Evolutionary conservation across 148 eudicot genomes (phyloP), one percentile per base, ranked within the genome.

Genomic region (Arbutus unedo): DNA sequence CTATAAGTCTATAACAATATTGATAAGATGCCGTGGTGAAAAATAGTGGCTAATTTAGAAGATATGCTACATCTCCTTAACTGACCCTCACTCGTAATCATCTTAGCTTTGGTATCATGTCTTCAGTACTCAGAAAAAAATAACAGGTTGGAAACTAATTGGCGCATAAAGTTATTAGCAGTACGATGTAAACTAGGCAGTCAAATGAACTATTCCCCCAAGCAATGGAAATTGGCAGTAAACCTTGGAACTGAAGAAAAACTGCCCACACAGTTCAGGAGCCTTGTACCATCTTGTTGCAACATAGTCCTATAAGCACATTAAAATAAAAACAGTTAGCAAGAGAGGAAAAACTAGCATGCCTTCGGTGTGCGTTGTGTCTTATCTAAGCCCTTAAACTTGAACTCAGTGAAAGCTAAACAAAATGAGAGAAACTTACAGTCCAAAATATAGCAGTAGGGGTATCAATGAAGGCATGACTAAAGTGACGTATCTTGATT

Each of bases 211-310:
- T 66, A 66, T 31, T 9, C 31, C 4, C 71, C 71, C 41, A 31
- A 31, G 71, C 71, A 31, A 66, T 15, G 11, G 16, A 66, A 66
- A 66, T 13, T 66, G 71, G 71, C 70, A 66, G 38, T 66, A 66
- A 66, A 4, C 23, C 38, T 1, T 3, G 71, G 16, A 66, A 41
- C 71, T 66, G 25, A 66, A 66, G 71, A 66, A 66, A 66, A 66
- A 66, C 71, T 66, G 71, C 13, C 71, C 71, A 25, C 71, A 25
- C 71, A 66, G 23, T 66, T 66, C 71, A 31, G 71, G 71, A 66
- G 71, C 71, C 44, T 25, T 66, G 44, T 66, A 66, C 71, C 71
- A 66, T 31, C 71, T 25, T 66, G 71, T 66, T 25, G 71, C 71
- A 66, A 66, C 71, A 66, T 66, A 66, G 71, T 66, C 71, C 71